Evolutionary conservation across 2,329 filamentous ascomycete species (phyloP).

Genomic region (Stemphylium vesicarium): DNA sequence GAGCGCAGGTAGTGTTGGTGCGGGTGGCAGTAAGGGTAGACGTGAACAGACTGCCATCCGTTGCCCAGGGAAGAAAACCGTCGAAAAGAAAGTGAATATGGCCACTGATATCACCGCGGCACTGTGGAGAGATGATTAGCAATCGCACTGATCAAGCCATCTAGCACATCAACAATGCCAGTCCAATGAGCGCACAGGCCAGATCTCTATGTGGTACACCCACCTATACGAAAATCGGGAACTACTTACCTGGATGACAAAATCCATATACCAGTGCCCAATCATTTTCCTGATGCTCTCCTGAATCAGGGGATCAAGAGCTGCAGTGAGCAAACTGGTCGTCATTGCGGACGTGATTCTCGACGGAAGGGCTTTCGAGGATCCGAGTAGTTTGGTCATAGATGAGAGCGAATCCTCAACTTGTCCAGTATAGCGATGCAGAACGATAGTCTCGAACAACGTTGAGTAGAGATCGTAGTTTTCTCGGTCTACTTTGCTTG

Average conservation of each 20-base stretch:
- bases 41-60: constrained; percentile 54
- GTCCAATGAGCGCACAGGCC: too few relatives aligned
- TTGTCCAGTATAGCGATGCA: constrained; percentile 58
- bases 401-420: constrained; percentile 55
- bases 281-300: constrained; percentile 56
- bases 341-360: constrained; percentile 51
- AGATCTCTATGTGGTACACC: too few relatives aligned
- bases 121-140: neutral
- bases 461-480: constrained; percentile 54
- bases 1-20: constrained; percentile 42
- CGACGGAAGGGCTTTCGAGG: constrained; percentile 42
- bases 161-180: neutral
- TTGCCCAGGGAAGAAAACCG: constrained; percentile 56
- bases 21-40: constrained; percentile 44
- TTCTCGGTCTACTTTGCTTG: constrained; percentile 25
- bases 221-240: too few relatives aligned
- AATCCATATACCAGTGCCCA: constrained; percentile 54
- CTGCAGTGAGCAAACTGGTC: constrained; percentile 51
- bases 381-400: constrained; percentile 48
- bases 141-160: neutral
- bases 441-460: constrained; percentile 56
- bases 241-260: constrained; percentile 25
- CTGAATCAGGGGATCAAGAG: constrained; percentile 51
- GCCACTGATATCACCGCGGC: constrained; percentile 9
- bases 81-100: constrained; percentile 44